These are phyloP conservation scores for Tremellales sp. DNA, from an alignment of 1,284 basidiomycete genomes.

Conservation along the genomic window DNA sequence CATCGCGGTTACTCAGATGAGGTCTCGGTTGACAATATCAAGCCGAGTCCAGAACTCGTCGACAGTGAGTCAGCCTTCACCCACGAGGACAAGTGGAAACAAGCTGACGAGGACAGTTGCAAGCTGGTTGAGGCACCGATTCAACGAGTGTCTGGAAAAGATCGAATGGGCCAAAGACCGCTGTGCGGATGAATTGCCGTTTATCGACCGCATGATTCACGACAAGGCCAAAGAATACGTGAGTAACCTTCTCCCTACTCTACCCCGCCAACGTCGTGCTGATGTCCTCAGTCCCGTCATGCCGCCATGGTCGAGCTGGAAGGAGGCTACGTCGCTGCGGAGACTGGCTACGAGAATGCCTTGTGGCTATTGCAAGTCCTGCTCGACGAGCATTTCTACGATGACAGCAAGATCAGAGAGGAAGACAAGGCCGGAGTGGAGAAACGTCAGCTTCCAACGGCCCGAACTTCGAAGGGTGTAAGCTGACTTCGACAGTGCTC, in stretches of 20 bases:
- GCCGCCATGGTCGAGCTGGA: constrained; percentile 87
- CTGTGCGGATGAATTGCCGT: constrained; percentile 52
- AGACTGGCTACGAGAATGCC: constrained; percentile 90
- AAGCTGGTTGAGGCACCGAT: constrained; percentile 54
- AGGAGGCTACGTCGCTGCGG: constrained; percentile 70
- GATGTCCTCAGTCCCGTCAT: constrained; percentile 73
- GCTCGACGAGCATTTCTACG: constrained; percentile 82
- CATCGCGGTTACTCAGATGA: background rate
- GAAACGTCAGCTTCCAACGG: constrained; percentile 58
- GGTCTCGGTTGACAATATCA: background rate
- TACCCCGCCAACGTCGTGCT: constrained; percentile 50
- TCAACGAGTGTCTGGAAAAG: constrained; percentile 58
- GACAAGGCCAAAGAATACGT: constrained; percentile 55
- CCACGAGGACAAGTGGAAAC: background rate
- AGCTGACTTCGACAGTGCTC: constrained; percentile 17
- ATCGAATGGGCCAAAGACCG: constrained; percentile 54
- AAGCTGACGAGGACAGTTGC: background rate
- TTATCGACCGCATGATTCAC: constrained; percentile 55
- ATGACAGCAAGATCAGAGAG: constrained; percentile 73
- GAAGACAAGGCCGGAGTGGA: constrained; percentile 77
- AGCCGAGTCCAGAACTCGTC: constrained; percentile 51
- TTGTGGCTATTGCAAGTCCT: constrained; percentile 87
- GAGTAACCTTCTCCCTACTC: constrained; percentile 4
- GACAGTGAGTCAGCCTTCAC: constrained; percentile 49
- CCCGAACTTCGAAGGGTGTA: background rate